Evolutionary conservation across 495 filamentous ascomycete species (phyloP).

Genomic region (Aspergillus incahuasiensis): DNA sequence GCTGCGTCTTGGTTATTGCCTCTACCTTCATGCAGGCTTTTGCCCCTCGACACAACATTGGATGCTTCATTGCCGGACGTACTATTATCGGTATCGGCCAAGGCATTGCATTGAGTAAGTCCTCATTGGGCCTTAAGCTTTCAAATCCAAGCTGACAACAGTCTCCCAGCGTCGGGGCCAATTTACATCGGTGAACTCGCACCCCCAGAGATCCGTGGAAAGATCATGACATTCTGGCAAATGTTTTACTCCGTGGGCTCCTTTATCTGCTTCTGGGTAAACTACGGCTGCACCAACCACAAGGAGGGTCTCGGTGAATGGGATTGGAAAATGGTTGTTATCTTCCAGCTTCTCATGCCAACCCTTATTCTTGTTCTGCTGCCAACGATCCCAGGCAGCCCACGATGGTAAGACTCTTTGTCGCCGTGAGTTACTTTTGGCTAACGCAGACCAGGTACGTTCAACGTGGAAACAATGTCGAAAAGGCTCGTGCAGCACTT

Average conservation of each 20-base stretch:
- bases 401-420: slow-evolving; percentile 43
- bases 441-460: slow-evolving; percentile 38
- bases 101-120: slow-evolving; percentile 58
- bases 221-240: slow-evolving; percentile 66
- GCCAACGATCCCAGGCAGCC: slow-evolving; percentile 54
- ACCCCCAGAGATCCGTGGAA: slow-evolving; percentile 54
- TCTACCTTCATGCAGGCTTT: slow-evolving; percentile 62
- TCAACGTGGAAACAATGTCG: slow-evolving; percentile 47
- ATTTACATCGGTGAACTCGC: slow-evolving; percentile 61
- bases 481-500: slow-evolving; percentile 49
- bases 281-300: slow-evolving; percentile 52
- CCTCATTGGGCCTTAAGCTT: background rate
- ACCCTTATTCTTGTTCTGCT: slow-evolving; percentile 47
- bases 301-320: slow-evolving; percentile 49
- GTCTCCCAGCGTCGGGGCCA: slow-evolving; percentile 44
- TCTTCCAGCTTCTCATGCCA: slow-evolving; percentile 58
- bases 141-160: background rate
- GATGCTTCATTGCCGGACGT: slow-evolving; percentile 56
- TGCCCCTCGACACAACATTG: slow-evolving; percentile 49
- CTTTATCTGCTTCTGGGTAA: slow-evolving; percentile 61
- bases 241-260: slow-evolving; percentile 61
- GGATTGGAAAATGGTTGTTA: slow-evolving; percentile 60
- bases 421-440: background rate
- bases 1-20: slow-evolving; percentile 53
- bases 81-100: slow-evolving; percentile 62